Conservation (phyloP, 208 protist genomes). For the Polymyxa betae region DNA sequence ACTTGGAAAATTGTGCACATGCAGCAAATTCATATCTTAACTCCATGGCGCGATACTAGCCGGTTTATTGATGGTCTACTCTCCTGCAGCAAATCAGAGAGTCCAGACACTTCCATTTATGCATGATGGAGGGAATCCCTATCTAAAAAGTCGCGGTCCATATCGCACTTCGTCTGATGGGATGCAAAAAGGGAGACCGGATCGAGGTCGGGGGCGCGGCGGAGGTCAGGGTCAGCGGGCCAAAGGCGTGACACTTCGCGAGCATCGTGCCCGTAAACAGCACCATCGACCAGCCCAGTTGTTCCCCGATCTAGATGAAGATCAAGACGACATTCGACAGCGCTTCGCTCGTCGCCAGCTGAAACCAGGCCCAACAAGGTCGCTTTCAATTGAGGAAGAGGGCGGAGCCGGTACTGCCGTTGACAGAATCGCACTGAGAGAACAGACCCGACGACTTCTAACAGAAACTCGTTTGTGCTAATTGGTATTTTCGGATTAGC, state of each 20-base stretch:
- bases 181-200: not conserved
- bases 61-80: too few relatives aligned
- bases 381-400: not conserved
- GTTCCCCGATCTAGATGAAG: not conserved
- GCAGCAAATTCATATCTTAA: too few relatives aligned
- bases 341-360: not conserved
- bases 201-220: not conserved
- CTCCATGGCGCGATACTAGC: too few relatives aligned
- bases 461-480: not conserved
- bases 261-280: not conserved
- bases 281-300: not conserved
- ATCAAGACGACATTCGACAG: not conserved
- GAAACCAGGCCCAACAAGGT: not conserved
- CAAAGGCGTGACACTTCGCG: constrained; percentile 9
- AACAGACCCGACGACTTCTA: not conserved
- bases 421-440: not conserved
- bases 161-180: too few relatives aligned
- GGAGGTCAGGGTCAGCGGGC: not conserved
- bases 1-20: too few relatives aligned
- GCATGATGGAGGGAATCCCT: too few relatives aligned
- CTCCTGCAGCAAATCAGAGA: too few relatives aligned
- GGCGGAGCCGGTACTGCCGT: not conserved
- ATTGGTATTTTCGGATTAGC: not conserved
- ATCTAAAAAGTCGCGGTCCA: too few relatives aligned
- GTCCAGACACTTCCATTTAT: too few relatives aligned